Conservation (phyloP, 108 stramenopile genomes). For the Hondaea fermentalgiana region DNA sequence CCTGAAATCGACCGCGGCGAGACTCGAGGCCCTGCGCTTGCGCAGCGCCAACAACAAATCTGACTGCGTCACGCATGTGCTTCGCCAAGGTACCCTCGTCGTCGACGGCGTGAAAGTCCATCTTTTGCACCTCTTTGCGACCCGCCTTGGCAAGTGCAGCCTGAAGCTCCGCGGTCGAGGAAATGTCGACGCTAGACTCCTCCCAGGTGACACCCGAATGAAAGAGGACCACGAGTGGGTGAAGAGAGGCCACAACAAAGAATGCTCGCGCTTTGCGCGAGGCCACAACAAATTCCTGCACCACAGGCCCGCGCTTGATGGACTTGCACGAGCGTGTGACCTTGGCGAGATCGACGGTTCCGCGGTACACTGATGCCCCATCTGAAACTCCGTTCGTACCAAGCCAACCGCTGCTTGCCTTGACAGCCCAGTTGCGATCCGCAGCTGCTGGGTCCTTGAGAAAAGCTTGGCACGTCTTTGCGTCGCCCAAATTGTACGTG, state of each 20-base stretch:
- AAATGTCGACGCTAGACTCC: not conserved
- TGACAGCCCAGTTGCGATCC: not conserved
- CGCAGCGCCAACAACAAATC: not conserved
- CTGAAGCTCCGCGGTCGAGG: not conserved
- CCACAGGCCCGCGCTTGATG: not conserved
- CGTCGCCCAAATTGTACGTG: not conserved
- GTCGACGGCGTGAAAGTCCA: not conserved
- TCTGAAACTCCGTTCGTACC: not conserved
- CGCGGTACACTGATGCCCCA: not conserved
- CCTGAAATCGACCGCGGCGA: not conserved
- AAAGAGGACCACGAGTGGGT: not conserved
- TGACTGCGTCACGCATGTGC: not conserved
- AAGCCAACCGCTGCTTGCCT: not conserved
- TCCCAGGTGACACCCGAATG: not conserved
- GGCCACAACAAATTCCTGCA: not conserved
- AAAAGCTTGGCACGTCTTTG: not conserved
- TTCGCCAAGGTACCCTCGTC: not conserved
- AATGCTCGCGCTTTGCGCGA: not conserved
- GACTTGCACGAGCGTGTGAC: not conserved
- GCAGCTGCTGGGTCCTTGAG: not conserved
- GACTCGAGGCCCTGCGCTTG: not conserved
- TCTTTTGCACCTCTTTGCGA: not conserved
- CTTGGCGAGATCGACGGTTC: not conserved
- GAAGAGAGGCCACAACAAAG: not conserved
- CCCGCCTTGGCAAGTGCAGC: not conserved